Percentiles rank a stretch among this genome's conserved stretches.
Evolutionary conservation across 2,329 filamentous ascomycete species (phyloP).

Genomic region (Neurospora sp.): DNA sequence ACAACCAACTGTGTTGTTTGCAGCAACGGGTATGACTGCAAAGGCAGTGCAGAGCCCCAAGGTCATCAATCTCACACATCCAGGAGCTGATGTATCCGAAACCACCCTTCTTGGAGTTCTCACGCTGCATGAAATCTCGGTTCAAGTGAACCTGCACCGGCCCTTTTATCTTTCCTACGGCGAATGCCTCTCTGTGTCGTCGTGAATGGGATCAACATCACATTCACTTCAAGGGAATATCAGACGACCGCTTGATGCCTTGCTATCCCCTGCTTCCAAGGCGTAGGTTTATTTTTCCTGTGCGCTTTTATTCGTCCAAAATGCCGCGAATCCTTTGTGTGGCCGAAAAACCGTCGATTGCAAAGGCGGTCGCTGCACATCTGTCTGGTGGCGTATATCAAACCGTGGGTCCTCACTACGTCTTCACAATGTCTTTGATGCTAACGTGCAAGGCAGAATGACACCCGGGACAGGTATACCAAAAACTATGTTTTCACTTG

Average conservation of each 20-base stretch:
- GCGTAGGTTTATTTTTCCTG: neutral
- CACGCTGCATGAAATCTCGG: neutral
- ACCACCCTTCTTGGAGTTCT: neutral
- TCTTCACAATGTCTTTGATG: neutral
- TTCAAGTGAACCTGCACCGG: neutral
- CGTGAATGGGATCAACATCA: neutral
- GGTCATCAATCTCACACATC: neutral
- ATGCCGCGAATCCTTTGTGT: conserved; percentile 48
- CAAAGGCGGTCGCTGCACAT: conserved; percentile 86
- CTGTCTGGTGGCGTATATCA: conserved; percentile 66
- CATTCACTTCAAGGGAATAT: neutral
- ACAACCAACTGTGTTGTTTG: neutral
- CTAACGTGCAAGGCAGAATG: conserved; percentile 38
- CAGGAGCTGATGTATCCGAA: neutral
- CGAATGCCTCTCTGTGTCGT: neutral
- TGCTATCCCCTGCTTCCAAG: neutral
- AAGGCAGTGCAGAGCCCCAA: neutral
- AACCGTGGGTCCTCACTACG: conserved; percentile 45
- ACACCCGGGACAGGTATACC: conserved; percentile 65
- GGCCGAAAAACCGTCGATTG: conserved; percentile 76
- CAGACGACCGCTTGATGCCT: neutral
- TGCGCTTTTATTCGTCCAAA: conserved; percentile 7
- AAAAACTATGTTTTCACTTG: conserved; percentile 94
- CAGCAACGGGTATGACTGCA: neutral
- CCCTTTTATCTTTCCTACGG: neutral